Base-by-base conservation (phyloP, 306 rosid species). In the Elaeagnus macrophylla region DNA sequence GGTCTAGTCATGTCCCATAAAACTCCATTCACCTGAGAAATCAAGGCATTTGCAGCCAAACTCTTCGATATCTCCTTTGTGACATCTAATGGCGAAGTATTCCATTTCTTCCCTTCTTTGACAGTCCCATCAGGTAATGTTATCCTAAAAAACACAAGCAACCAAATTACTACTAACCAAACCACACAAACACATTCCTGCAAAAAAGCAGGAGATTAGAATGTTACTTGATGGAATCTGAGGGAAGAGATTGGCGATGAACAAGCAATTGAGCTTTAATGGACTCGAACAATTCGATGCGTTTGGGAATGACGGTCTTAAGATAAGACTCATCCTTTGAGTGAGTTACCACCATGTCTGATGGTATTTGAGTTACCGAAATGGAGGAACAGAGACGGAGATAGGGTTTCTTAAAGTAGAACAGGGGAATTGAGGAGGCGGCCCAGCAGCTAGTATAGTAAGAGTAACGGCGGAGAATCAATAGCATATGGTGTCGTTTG, bases 1-100 rank as follows among this genome's bases (percentile, higher is more conserved):
- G 96, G 94, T 37, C 97, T 73, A 16, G 61, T 36, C 91, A 90
- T 83, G 68, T 90, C 97, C 97, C 97, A 84, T 6, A 86, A 60
- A n/a, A 67, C 81, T 32, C 88, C 97, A 78, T 91, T 73, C 50
- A 91, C 97, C 76, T 70, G 77, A 7, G 97, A 70, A 67, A 91
- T 91, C 73, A 90, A 73, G 0, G 96, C 94, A 43, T 67, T 83
- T 1, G 81, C 65, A 0, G 96, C 94, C 54, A 91, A 64, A 39
- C 83, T 82, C 77, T 91, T 91, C 0, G 94, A 80, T 60, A 91
- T 86, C 48, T 72, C 96, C 54, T 61, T 84, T 10, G 96, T 95
- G 1, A 91, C 60, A 38, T 86, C 96, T 0, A 86, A 15, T 1
- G 96, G 97, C 37, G 97, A 72, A 0, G 96, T 79, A 47, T 48